A percentile compares a stretch with the other conserved stretches of the same genome.
phyloP scores from a whole-genome alignment of 2,329 filamentous ascomycete genomes.

The Exophiala alcalophila region DNA sequence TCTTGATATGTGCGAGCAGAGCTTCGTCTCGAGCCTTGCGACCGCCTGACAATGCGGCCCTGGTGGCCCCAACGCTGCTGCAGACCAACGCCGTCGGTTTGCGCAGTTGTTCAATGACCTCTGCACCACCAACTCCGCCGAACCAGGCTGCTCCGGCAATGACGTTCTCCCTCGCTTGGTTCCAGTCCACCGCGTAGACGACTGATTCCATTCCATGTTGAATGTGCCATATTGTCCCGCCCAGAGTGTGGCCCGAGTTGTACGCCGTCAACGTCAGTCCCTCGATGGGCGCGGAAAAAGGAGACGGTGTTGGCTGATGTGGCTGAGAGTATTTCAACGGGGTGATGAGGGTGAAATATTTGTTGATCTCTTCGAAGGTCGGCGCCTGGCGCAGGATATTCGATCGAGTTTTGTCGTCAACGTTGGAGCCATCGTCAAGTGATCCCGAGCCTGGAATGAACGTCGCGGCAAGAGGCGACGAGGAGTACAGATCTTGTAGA shows the following conservation, averaged over 20 bases:
- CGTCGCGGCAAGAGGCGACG: slow-evolving; percentile 80
- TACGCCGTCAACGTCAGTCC: slow-evolving; percentile 94
- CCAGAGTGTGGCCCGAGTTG: slow-evolving; percentile 91
- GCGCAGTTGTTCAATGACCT: slow-evolving; percentile 88
- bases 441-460: slow-evolving; percentile 60
- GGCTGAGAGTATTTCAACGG: slow-evolving; percentile 96
- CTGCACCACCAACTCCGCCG: slow-evolving; percentile 75
- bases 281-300: slow-evolving; percentile 83
- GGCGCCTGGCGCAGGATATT: slow-evolving; percentile 66
- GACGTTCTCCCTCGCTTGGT: slow-evolving; percentile 93
- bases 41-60: slow-evolving; percentile 66
- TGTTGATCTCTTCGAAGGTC: slow-evolving; percentile 80
- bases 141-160: slow-evolving; percentile 92
- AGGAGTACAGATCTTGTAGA: slow-evolving; percentile 87
- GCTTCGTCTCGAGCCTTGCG: slow-evolving; percentile 80
- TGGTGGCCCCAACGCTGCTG: slow-evolving; percentile 76
- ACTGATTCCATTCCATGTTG: slow-evolving; percentile 96
- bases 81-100: slow-evolving; percentile 93
- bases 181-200: slow-evolving; percentile 97
- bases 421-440: slow-evolving; percentile 41
- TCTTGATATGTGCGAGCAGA: slow-evolving; percentile 75
- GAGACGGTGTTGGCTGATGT: slow-evolving; percentile 80
- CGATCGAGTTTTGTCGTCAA: slow-evolving; percentile 43
- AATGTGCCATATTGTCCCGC: slow-evolving; percentile 98
- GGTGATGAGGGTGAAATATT: slow-evolving; percentile 86